Conservation (phyloP, 2,329 filamentous ascomycete genomes). For the Colletotrichum neosansevieriae region DNA sequence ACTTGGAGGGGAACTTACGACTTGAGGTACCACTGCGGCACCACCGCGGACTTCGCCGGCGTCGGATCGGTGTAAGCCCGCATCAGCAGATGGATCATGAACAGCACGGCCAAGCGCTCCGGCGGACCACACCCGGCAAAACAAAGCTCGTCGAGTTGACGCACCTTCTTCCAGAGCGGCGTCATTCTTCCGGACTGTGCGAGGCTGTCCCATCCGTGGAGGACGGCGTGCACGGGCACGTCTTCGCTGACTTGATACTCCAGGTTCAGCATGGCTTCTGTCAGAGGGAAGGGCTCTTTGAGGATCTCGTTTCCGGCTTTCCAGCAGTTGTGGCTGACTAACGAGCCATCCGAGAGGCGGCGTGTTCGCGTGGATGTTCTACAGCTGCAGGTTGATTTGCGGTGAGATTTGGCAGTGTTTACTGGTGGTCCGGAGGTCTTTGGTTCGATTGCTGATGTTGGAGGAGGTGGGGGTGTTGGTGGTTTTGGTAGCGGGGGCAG, state of each 20-base stretch:
- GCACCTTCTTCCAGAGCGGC: conserved; percentile 45
- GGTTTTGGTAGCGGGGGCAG: neutral
- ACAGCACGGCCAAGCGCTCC: conserved; percentile 44
- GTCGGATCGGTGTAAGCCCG: conserved; percentile 46
- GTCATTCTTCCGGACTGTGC: conserved; percentile 45
- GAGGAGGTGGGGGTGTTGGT: too few species aligned
- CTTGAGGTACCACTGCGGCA: conserved; percentile 27
- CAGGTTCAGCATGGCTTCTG: conserved; percentile 33
- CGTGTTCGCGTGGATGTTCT: neutral
- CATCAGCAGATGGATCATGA: conserved; percentile 44
- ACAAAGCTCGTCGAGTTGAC: conserved; percentile 44
- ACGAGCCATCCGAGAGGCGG: conserved; percentile 22
- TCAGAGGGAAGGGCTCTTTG: conserved; percentile 25
- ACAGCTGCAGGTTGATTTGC: neutral
- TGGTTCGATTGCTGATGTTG: neutral
- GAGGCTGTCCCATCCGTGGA: conserved; percentile 47
- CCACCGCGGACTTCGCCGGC: neutral
- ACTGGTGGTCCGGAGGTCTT: neutral
- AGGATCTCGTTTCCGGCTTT: conserved; percentile 43
- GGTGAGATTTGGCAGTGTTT: neutral
- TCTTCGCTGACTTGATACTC: conserved; percentile 45
- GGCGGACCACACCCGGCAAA: conserved; percentile 40
- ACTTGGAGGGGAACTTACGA: conserved; percentile 14
- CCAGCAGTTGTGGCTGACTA: conserved; percentile 44
- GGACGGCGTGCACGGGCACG: conserved; percentile 43